Percentiles rank a stretch among this genome's conserved stretches.
Conservation (phyloP, 1,284 basidiomycete species). For the Mycosarcoma maydis region DNA sequence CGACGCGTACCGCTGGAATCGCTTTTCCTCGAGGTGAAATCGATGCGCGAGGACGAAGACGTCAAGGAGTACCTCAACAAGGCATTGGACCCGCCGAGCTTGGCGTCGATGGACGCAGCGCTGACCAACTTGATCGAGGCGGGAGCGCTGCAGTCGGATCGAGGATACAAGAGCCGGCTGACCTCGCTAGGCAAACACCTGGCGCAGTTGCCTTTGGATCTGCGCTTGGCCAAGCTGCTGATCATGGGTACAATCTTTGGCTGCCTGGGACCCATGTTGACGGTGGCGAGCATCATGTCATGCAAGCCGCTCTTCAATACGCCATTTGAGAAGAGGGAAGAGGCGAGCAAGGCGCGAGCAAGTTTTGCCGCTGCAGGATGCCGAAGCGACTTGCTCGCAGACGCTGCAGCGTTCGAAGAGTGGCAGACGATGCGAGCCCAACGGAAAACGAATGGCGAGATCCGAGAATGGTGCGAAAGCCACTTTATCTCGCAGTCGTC, state of each 20-base stretch:
- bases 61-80: slow-evolving; percentile 77
- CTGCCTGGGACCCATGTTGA: slow-evolving; percentile 62
- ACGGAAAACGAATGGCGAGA: slow-evolving; percentile 70
- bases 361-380: slow-evolving; percentile 71
- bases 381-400: slow-evolving; percentile 87
- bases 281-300: slow-evolving; percentile 78
- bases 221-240: slow-evolving; percentile 83
- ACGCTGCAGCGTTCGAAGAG: slow-evolving; percentile 79
- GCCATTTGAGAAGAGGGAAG: slow-evolving; percentile 84
- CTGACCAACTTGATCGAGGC: slow-evolving; percentile 79
- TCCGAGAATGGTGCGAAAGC: slow-evolving; percentile 81
- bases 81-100: slow-evolving; percentile 84
- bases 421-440: slow-evolving; percentile 73
- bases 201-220: slow-evolving; percentile 82
- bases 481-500: slow-evolving; percentile 83
- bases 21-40: slow-evolving; percentile 83
- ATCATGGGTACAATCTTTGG: slow-evolving; percentile 64
- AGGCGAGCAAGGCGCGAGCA: slow-evolving; percentile 72
- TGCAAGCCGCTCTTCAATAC: slow-evolving; percentile 85
- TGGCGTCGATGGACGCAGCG: slow-evolving; percentile 81
- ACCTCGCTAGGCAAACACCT: slow-evolving; percentile 87
- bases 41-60: slow-evolving; percentile 80
- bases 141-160: slow-evolving; percentile 77
- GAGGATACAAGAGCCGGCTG: slow-evolving; percentile 70
- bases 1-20: slow-evolving; percentile 86